Conservation (phyloP, 495 filamentous ascomycete species). For the Cenococcum geophilum region DNA sequence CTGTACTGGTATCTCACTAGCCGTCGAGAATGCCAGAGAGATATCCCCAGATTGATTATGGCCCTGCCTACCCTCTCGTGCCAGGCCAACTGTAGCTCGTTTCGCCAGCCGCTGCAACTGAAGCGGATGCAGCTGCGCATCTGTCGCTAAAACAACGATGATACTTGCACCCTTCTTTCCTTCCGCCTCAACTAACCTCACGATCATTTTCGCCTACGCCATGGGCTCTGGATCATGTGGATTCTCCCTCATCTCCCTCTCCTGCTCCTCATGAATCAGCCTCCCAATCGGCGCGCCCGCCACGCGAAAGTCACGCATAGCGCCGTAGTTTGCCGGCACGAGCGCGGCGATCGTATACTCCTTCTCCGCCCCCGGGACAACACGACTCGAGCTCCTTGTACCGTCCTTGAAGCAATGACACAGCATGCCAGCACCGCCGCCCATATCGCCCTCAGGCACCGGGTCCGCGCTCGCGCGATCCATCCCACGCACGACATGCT, state of each 20-base stretch:
- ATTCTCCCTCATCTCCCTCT: conserved; percentile 26
- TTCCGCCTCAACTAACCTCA: conserved; percentile 28
- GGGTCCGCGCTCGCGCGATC: conserved; percentile 37
- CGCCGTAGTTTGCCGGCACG: conserved; percentile 50
- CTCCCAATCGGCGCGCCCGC: conserved; percentile 48
- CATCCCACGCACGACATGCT: conserved; percentile 44
- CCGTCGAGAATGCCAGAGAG: conserved; percentile 46
- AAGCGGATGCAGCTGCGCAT: conserved; percentile 46
- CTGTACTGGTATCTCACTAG: conserved; percentile 39
- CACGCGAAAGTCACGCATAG: conserved; percentile 42
- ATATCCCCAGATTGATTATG: conserved; percentile 49
- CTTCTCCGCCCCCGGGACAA: conserved; percentile 36
- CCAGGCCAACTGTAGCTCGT: conserved; percentile 47
- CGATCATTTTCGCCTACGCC: conserved; percentile 11
- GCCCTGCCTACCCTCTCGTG: conserved; percentile 46
- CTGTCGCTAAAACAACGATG: conserved; percentile 48
- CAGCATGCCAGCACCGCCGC: conserved; percentile 51
- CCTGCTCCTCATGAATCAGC: conserved; percentile 37
- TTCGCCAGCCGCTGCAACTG: conserved; percentile 50
- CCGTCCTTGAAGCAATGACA: conserved; percentile 50
- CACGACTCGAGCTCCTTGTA: conserved; percentile 46
- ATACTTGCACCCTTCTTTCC: conserved; percentile 49
- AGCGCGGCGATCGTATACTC: conserved; percentile 48
- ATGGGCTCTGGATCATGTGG: conserved; percentile 26
- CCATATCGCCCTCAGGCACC: conserved; percentile 48